Evolutionary conservation across 352 stramenopile species (phyloP), one percentile per base, ranked within the genome.

Genomic region (Globisporangium yorkense): DNA sequence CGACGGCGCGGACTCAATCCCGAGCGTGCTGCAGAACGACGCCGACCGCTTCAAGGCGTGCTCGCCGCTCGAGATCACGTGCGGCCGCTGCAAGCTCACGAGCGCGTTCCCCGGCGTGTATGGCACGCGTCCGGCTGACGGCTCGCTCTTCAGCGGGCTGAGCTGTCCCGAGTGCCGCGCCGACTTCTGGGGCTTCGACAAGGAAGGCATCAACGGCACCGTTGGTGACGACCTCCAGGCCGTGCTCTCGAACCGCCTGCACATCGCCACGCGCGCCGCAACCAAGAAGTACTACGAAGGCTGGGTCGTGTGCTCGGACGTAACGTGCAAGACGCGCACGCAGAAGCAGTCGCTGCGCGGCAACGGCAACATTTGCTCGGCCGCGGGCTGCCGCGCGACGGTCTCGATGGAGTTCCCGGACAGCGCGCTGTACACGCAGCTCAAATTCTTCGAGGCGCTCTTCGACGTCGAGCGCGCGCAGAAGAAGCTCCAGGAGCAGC

Each of bases 381-480:
- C 83, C 24, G 70, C 66, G 13, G 89, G 93, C 41, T 99, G 97
- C 79, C 94, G 92, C 61, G 95, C 95, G 13, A 77, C 81, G 3
- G 87, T 98, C 46, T 80, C 68, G 35, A 75, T 92, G 59, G 85
- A 98, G 63, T 97, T 91, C 58, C 84, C 85, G 0, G 94, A 98
- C 64, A 84, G 76, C 51, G 74, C 77, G 18, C 71, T 99, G 21
- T 97, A 98, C 62, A 98, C 88, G 20, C 97, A 99, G 68, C 84
- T 99, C 47, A 98, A 99, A 71, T 99, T 97, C 65, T 95, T 98
- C 56, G 92, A 98, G 68, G 91, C 90, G 27, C 80, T 99, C 9
- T 98, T 99, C 57, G 92, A 99, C 70, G 62, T 97, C 13, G 80
- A 96, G 20, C 94, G 88, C 31, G 88, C 87, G 9, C 70, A 97